Conservation (phyloP, 305 asterid species). For the Solanum hybrid region DNA sequence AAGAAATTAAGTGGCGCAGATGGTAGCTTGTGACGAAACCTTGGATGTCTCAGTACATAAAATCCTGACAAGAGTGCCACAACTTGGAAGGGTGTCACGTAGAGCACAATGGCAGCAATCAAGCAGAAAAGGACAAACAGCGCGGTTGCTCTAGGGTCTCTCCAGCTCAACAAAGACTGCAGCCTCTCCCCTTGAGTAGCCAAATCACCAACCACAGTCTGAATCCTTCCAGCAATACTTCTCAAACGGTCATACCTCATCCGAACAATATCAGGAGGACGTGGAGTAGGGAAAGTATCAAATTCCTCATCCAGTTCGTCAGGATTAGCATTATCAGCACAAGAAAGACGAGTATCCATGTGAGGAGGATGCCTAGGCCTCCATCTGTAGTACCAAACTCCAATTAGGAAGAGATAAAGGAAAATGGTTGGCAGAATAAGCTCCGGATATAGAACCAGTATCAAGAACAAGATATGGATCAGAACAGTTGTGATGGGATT, state of each 20-base stretch:
- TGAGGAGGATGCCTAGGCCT: conserved; percentile 59
- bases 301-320: conserved; percentile 75
- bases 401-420: conserved; percentile 50
- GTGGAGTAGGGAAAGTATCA: conserved; percentile 58
- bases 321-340: conserved; percentile 51
- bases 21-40: conserved; percentile 65
- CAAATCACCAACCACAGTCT: conserved; percentile 28
- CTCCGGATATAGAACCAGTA: conserved; percentile 56
- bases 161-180: conserved; percentile 66
- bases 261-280: conserved; percentile 38
- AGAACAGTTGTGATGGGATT: conserved; percentile 48
- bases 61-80: conserved; percentile 45
- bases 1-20: conserved; percentile 65
- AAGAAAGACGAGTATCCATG: conserved; percentile 60
- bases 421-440: conserved; percentile 56
- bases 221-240: conserved; percentile 61
- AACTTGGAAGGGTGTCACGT: conserved; percentile 46
- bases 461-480: conserved; percentile 49
- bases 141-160: conserved; percentile 72
- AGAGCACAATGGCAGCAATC: conserved; percentile 51
- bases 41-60: conserved; percentile 65
- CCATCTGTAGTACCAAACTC: conserved; percentile 65
- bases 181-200: conserved; percentile 6
- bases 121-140: conserved; percentile 48
- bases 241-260: conserved; percentile 68